Conservation (phyloP, 2,329 filamentous ascomycete species). For the Botrytis paeoniae region DNA sequence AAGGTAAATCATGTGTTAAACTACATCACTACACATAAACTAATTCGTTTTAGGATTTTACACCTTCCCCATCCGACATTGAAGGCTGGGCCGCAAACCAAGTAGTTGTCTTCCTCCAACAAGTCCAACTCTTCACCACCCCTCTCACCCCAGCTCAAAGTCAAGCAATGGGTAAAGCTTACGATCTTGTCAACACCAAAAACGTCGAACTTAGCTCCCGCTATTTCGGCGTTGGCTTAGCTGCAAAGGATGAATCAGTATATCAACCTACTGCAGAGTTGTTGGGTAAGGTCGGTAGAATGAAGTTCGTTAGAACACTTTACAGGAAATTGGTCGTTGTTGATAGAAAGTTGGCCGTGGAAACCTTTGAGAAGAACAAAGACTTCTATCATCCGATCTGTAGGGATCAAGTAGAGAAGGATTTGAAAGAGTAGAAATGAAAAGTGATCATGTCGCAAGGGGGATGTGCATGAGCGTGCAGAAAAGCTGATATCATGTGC, state of each 20-base stretch:
- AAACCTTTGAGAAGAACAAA: conserved; percentile 82
- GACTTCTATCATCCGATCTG: conserved; percentile 98
- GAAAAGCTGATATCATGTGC: background rate
- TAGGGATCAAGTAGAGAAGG: conserved; percentile 80
- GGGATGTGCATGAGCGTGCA: background rate
- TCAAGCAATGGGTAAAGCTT: conserved; percentile 69
- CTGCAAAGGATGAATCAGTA: conserved; percentile 65
- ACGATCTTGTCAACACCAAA: conserved; percentile 68
- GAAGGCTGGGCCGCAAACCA: conserved; percentile 79
- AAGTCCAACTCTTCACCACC: conserved; percentile 64
- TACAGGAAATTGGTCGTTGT: conserved; percentile 73
- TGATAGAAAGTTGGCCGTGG: conserved; percentile 69
- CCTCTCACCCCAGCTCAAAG: conserved; percentile 64
- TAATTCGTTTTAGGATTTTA: conserved; percentile 46
- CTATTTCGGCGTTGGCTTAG: conserved; percentile 77
- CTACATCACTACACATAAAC: background rate
- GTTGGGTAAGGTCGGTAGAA: conserved; percentile 78
- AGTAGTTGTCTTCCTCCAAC: conserved; percentile 84
- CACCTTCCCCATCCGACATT: conserved; percentile 67
- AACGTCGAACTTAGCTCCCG: conserved; percentile 85
- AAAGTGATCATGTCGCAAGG: background rate
- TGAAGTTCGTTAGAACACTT: conserved; percentile 94
- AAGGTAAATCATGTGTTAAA: conserved; percentile 41
- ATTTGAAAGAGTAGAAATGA: conserved; percentile 46
- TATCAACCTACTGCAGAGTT: conserved; percentile 71